Conservation (phyloP, 352 stramenopile genomes). For the Pilasporangium apinafurcum region DNA sequence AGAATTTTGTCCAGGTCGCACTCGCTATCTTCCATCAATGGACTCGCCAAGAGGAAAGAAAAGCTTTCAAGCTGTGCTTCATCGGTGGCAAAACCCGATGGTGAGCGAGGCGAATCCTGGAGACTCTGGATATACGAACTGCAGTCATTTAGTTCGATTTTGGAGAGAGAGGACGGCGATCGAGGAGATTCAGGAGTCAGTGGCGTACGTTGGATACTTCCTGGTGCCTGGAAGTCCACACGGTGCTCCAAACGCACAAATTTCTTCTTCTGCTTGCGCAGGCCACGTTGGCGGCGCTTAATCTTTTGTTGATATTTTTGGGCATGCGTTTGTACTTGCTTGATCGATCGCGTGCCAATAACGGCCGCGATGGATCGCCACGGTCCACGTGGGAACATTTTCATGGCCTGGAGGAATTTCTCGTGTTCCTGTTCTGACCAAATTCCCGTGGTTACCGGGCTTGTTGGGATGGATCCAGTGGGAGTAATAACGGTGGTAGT, state of each 20-base stretch:
- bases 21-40: no score
- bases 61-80: conserved; percentile 8
- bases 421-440: conserved; percentile 78
- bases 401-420: conserved; percentile 78
- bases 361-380: conserved; percentile 71
- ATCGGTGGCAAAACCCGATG: conserved; percentile 1
- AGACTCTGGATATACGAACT: conserved; percentile 8
- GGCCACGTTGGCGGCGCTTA: conserved; percentile 60
- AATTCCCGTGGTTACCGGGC: conserved; percentile 48
- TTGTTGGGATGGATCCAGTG: conserved; percentile 7
- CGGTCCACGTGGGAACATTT: conserved; percentile 65
- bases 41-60: no score
- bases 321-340: conserved; percentile 80
- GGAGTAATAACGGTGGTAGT: conserved; percentile 1
- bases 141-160: conserved; percentile 12
- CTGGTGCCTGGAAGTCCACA: conserved; percentile 52
- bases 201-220: conserved; percentile 57
- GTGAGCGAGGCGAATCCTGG: conserved; percentile 1
- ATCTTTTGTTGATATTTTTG: conserved; percentile 88
- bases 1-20: conserved; percentile 24
- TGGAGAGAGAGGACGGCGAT: conserved; percentile 23
- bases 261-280: conserved; percentile 85
- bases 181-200: conserved; percentile 29
- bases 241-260: conserved; percentile 68
- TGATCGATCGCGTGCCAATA: conserved; percentile 74